Evolutionary conservation across 139 green algal species (phyloP).

Genomic region (Coccomyxa sp.): DNA sequence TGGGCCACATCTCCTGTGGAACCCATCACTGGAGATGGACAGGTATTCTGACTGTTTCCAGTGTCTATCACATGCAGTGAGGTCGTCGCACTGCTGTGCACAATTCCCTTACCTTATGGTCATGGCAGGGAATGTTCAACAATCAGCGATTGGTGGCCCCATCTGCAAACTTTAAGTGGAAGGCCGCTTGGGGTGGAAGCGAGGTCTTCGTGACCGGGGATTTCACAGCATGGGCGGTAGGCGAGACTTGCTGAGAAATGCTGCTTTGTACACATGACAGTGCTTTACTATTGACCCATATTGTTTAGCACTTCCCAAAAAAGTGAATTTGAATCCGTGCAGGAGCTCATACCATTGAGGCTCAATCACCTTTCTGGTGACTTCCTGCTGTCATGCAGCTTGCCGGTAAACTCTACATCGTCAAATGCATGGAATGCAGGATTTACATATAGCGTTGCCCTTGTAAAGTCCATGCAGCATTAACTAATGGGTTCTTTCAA

Average conservation of each 20-base stretch:
- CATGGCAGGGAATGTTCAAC: slow-evolving; percentile 39
- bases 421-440: neutral
- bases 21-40: slow-evolving; percentile 16
- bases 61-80: neutral
- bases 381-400: slow-evolving; percentile 33
- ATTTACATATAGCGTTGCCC: no score
- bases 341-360: slow-evolving; percentile 38
- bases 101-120: neutral
- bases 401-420: slow-evolving; percentile 15
- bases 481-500: neutral
- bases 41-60: neutral
- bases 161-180: slow-evolving; percentile 40
- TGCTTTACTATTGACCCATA: no score
- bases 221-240: slow-evolving; percentile 38
- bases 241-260: neutral
- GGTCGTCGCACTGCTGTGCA: no score
- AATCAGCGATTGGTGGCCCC: slow-evolving; percentile 42
- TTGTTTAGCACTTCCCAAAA: no score
- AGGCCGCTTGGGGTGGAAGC: slow-evolving; percentile 6
- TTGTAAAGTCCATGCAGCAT: neutral
- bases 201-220: slow-evolving; percentile 45
- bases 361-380: neutral
- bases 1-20: slow-evolving; percentile 47
- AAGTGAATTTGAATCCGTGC: neutral
- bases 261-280: neutral